phyloP scores from a whole-genome alignment of 2,329 filamentous ascomycete species.

The Phyllosticta citriasiana region DNA sequence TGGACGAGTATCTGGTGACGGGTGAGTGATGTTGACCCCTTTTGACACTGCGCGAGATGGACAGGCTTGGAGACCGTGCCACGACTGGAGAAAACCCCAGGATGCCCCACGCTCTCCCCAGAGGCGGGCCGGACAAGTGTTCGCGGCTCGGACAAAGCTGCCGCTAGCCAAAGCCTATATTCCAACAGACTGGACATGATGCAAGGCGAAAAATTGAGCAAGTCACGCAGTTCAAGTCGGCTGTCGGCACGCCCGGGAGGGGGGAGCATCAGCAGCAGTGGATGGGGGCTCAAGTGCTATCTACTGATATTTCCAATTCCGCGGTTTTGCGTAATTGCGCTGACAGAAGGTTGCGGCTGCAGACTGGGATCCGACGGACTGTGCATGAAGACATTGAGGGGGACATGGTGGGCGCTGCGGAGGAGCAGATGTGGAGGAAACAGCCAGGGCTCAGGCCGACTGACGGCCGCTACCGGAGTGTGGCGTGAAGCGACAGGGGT shows the following conservation, averaged over 20 bases:
- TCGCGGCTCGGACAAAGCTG: not conserved
- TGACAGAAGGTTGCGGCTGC: slow-evolving; percentile 3
- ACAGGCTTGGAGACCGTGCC: not conserved
- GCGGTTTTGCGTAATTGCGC: slow-evolving; percentile 5
- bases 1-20: slow-evolving; percentile 66
- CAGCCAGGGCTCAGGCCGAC: not conserved
- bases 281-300: not conserved
- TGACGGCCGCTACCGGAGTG: not conserved
- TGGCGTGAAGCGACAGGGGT: not conserved
- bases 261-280: not conserved
- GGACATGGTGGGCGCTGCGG: not conserved
- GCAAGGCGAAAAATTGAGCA: not conserved
- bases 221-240: not conserved
- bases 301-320: not conserved
- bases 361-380: slow-evolving; percentile 41
- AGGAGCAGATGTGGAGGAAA: not conserved
- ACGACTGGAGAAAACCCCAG: not conserved
- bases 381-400: slow-evolving; percentile 16
- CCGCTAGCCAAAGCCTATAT: not conserved
- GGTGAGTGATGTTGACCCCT: slow-evolving; percentile 40
- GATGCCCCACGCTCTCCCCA: slow-evolving; percentile 4
- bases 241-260: not conserved
- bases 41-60: not conserved
- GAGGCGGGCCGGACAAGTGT: not conserved
- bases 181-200: not conserved